Evolutionary conservation across 768 basidiomycete species (phyloP).

Genomic region (Lyophyllum atratum): DNA sequence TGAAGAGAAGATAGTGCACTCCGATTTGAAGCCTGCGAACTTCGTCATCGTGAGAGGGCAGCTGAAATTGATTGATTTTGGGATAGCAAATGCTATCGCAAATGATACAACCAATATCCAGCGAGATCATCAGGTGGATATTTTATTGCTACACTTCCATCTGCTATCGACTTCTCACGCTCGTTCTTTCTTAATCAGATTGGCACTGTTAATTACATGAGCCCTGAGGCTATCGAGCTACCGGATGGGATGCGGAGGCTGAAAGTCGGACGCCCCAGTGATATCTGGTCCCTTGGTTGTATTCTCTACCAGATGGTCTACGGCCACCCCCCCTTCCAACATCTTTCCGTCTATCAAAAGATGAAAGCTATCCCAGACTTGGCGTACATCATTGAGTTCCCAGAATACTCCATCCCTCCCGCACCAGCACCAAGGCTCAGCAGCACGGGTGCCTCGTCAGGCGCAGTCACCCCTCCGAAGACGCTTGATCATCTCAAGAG

Average conservation of each 20-base stretch:
- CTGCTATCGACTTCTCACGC: constrained; percentile 6
- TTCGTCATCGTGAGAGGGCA: constrained; percentile 95
- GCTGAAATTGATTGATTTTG: constrained; percentile 97
- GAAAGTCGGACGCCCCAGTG: constrained; percentile 93
- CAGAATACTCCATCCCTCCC: constrained; percentile 62
- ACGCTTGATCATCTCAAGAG: constrained; percentile 70
- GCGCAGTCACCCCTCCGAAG: constrained; percentile 44
- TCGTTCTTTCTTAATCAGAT: constrained; percentile 54
- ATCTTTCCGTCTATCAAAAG: constrained; percentile 81
- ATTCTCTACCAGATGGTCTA: constrained; percentile 99
- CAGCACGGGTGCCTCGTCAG: constrained; percentile 23
- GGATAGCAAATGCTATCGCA: constrained; percentile 98
- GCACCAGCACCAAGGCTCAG: constrained; percentile 38
- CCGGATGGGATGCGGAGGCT: constrained; percentile 85
- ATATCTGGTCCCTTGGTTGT: constrained; percentile 97
- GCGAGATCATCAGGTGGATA: constrained; percentile 84
- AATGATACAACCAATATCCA: constrained; percentile 99
- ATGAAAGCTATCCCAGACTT: constrained; percentile 92
- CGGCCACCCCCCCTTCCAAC: constrained; percentile 89
- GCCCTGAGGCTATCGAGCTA: constrained; percentile 92
- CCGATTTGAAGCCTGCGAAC: constrained; percentile 97
- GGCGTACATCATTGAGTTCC: constrained; percentile 78
- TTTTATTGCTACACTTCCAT: not conserved
- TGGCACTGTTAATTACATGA: constrained; percentile 99
- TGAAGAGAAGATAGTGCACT: constrained; percentile 98